These are phyloP conservation scores for Starmera quercuum DNA, from an alignment of 805 yeast species.

Conservation along the genomic window DNA sequence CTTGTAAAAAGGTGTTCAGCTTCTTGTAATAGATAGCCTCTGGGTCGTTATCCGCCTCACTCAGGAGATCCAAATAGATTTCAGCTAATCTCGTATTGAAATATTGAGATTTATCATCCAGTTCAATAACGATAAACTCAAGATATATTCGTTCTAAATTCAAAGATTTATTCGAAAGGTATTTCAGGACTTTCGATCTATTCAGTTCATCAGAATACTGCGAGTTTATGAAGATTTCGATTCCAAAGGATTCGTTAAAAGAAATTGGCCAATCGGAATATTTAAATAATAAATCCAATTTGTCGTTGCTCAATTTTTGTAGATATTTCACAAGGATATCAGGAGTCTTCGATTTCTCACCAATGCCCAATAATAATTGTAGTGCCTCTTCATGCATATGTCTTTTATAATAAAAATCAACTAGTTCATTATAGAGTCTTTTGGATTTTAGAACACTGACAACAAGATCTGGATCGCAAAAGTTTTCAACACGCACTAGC, in stretches of 20 bases:
- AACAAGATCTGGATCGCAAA: conserved; percentile 62
- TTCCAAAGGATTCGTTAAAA: conserved; percentile 28
- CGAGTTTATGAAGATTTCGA: conserved; percentile 54
- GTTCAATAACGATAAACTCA: conserved; percentile 38
- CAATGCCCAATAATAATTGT: conserved; percentile 39
- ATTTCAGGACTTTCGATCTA: conserved; percentile 44
- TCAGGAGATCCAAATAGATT: conserved; percentile 31
- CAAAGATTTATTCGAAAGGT: conserved; percentile 26
- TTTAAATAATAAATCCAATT: conserved; percentile 48
- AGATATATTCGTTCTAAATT: conserved; percentile 38
- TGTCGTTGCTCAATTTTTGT: conserved; percentile 40
- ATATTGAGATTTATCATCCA: conserved; percentile 26
- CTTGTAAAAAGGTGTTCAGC: conserved; percentile 25
- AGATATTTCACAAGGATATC: conserved; percentile 40
- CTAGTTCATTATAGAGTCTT: conserved; percentile 54
- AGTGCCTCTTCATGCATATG: conserved; percentile 61
- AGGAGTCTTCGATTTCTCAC: conserved; percentile 9
- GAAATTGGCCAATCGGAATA: conserved; percentile 46
- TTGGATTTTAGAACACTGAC: conserved; percentile 40
- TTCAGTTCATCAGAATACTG: conserved; percentile 53
- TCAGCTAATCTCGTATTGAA: conserved; percentile 38
- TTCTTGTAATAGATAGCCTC: conserved; percentile 21
- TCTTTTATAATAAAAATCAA: conserved; percentile 70
- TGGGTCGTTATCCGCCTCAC: conserved; percentile 4
- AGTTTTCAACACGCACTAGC: conserved; percentile 65